Evolutionary conservation across 306 rosid genomes (phyloP), one percentile per base, ranked within the genome.

Genomic region (Prunus fruticosa): DNA sequence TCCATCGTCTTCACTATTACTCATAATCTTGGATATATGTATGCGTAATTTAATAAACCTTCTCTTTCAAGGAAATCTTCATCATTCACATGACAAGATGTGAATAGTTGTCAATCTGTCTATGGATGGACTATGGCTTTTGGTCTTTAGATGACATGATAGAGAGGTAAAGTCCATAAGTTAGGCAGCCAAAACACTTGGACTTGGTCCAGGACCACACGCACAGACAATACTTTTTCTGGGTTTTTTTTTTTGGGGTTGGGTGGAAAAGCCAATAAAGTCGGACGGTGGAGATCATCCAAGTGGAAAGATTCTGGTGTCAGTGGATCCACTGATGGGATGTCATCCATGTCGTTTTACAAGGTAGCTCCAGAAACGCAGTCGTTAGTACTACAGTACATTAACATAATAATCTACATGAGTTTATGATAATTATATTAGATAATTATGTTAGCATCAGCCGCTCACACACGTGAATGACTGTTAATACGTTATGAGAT

Each of bases 301-400:
- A 76, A 75, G 45, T 66, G 71, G 76, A 82, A 82, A 79, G 92
- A 87, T 89, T 83, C 85, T 82, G 64, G 57, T 80, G 97, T 86
- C 90, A 81, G 89, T 78, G 80, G 87, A 86, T 92, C 86, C 77
- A 38, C 46, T 25, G 74, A 75, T 38, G 67, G 32, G 66, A 70
- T 57, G 82, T 73, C 73, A 53, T 38, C 62, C 78, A 69, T 64
- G 77, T 78, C 76, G 6, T 15, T 57, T 57, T 47, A 0, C 53
- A 34, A 25, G 57, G 30, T 32, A 43, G 72, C 38, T 75, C 74
- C 80, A 67, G 69, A 79, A 74, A 56, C 78, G 38, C 60, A 11
- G 82, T 53, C 53, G 63, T 58, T 71, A 5, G 69, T 20, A 38
- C 43, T 38, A 6, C 2, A 7, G 15, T 47, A 13, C 51, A 10